Conservation (phyloP, 2,329 filamentous ascomycete species). For the Aureobasidium zeae region DNA sequence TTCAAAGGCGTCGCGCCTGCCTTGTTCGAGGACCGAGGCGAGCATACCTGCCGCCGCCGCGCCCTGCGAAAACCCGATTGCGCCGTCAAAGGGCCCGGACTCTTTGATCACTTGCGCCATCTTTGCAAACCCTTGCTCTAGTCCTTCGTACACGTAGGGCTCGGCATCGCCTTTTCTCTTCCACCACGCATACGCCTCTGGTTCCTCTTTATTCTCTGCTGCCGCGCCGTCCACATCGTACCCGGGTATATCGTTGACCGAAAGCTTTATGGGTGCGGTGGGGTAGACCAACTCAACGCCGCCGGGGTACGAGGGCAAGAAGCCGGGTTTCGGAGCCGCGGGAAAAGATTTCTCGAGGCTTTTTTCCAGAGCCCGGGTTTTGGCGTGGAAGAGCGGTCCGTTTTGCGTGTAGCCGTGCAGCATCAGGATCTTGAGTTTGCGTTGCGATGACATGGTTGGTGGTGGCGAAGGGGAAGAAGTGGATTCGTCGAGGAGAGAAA, state of each 20-base stretch:
- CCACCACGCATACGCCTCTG: conserved; percentile 74
- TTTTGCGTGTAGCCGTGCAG: conserved; percentile 78
- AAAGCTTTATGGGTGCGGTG: conserved; percentile 36
- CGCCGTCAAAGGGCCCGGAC: conserved; percentile 63
- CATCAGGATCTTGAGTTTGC: conserved; percentile 40
- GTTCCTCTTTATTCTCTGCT: conserved; percentile 33
- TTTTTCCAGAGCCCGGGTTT: conserved; percentile 81
- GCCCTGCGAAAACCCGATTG: conserved; percentile 77
- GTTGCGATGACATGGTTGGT: conserved; percentile 1
- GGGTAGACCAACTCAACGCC: conserved; percentile 39
- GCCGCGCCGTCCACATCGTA: conserved; percentile 40
- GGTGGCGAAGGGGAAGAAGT: too few relatives aligned
- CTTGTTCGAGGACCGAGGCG: conserved; percentile 58
- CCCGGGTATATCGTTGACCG: conserved; percentile 46
- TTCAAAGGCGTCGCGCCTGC: conserved; percentile 41
- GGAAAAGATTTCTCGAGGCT: conserved; percentile 65
- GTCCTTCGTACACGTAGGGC: conserved; percentile 50
- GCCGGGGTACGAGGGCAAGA: conserved; percentile 29
- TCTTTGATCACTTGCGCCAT: conserved; percentile 54
- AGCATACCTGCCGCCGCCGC: conserved; percentile 64
- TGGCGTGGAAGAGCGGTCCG: conserved; percentile 72
- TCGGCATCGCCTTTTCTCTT: conserved; percentile 54
- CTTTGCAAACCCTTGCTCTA: conserved; percentile 57
- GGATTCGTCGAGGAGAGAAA: neutral
- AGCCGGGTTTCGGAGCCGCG: conserved; percentile 42